phyloP scores from a whole-genome alignment of 148 eudicot genomes.

The Rhododendron kiyosumense region DNA sequence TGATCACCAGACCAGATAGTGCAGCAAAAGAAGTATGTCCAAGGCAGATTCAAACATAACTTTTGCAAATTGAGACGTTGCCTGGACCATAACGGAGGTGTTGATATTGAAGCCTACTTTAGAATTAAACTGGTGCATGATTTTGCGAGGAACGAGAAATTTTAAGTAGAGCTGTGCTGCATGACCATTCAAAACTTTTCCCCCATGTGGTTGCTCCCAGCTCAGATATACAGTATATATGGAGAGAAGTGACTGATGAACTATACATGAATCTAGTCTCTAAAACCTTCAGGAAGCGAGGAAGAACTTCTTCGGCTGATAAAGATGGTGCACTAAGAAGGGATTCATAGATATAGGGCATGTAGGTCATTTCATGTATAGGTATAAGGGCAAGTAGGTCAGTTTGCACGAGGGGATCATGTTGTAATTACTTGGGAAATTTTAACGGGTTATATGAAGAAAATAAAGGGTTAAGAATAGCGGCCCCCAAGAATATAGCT shows the following conservation, averaged over 20 bases:
- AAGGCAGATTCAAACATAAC: slow-evolving; percentile 78
- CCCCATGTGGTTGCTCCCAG: slow-evolving; percentile 67
- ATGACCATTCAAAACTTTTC: slow-evolving; percentile 66
- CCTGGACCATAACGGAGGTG: slow-evolving; percentile 50
- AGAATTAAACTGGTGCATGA: slow-evolving; percentile 37
- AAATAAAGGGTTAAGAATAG: too few species aligned
- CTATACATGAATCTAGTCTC: slow-evolving; percentile 45
- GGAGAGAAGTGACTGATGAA: slow-evolving; percentile 41
- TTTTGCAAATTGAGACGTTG: slow-evolving; percentile 84
- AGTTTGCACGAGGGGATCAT: too few species aligned
- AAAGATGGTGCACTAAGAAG: slow-evolving; percentile 45
- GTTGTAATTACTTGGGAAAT: too few species aligned
- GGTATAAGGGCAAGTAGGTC: too few species aligned
- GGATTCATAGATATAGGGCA: not conserved
- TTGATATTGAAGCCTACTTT: slow-evolving; percentile 44
- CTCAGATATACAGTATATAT: slow-evolving; percentile 47
- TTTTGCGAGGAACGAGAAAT: slow-evolving; percentile 69
- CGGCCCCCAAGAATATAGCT: slow-evolving; percentile 32
- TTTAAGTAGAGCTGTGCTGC: slow-evolving; percentile 49
- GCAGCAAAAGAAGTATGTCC: slow-evolving; percentile 64
- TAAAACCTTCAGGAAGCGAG: slow-evolving; percentile 59
- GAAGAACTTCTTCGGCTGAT: slow-evolving; percentile 65
- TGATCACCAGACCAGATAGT: slow-evolving; percentile 38
- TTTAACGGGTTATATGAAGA: too few species aligned
- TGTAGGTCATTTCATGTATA: too few species aligned